Evolutionary conservation across 1,139 yeast genomes (phyloP).

Genomic region (Arxiozyma heterogenica): DNA sequence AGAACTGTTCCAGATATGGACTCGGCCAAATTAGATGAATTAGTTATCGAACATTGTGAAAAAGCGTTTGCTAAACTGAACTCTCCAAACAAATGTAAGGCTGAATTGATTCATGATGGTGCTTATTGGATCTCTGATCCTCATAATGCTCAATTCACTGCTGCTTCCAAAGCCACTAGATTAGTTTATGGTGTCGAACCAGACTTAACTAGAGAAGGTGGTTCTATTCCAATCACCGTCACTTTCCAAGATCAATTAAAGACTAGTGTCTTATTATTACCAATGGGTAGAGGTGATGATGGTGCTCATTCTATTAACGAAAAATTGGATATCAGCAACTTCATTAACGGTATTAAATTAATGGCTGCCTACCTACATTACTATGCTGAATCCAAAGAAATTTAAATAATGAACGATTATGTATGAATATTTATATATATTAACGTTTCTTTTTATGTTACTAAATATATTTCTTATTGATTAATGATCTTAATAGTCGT

Average conservation of each 20-base stretch:
- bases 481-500: no score
- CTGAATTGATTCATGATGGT: conserved; percentile 86
- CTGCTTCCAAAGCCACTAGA: conserved; percentile 90
- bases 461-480: no score
- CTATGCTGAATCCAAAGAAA: conserved; percentile 41
- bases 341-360: conserved; percentile 88
- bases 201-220: conserved; percentile 97
- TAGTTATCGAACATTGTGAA: conserved; percentile 65
- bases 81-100: conserved; percentile 66
- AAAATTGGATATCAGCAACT: conserved; percentile 80
- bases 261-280: conserved; percentile 78
- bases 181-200: conserved; percentile 93
- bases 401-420: conserved; percentile 7
- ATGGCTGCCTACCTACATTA: conserved; percentile 90
- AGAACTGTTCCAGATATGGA: conserved; percentile 95
- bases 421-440: no score
- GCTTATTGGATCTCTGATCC: conserved; percentile 95
- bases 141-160: conserved; percentile 81
- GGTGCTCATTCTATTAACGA: conserved; percentile 98
- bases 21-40: conserved; percentile 63
- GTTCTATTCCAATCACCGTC: conserved; percentile 92
- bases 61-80: conserved; percentile 54
- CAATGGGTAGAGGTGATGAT: conserved; percentile 98
- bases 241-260: conserved; percentile 82
- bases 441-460: no score